phyloP scores from a whole-genome alignment of 106 monocot genomes.

The Dendrobium officinale region DNA sequence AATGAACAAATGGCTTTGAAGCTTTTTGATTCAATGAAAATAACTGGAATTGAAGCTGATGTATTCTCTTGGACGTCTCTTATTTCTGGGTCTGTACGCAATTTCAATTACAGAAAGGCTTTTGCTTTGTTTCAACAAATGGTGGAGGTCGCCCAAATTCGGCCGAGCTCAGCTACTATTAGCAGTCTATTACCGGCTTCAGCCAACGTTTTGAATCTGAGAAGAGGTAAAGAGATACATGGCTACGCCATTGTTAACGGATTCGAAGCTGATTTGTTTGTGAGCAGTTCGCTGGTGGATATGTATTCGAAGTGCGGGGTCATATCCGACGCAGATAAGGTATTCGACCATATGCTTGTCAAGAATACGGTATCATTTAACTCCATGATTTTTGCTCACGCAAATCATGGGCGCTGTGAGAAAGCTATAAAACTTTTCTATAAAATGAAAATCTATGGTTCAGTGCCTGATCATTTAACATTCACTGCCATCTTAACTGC shows the following conservation, averaged over 20 bases:
- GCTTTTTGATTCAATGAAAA: conserved; percentile 25
- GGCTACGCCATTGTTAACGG: conserved; percentile 26
- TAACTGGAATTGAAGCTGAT: conserved; percentile 34
- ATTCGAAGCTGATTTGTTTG: conserved; percentile 25
- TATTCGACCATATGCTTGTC: conserved; percentile 28
- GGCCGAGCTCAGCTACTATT: conserved; percentile 47
- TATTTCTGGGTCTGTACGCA: conserved; percentile 29
- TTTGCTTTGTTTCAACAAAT: conserved; percentile 34
- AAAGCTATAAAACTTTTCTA: conserved; percentile 33
- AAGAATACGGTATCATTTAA: conserved; percentile 43
- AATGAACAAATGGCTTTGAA: conserved; percentile 18
- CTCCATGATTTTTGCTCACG: conserved; percentile 49
- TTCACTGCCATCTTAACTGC: conserved; percentile 52
- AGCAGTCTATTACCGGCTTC: conserved; percentile 40
- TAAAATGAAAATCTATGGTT: conserved; percentile 16
- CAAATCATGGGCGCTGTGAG: conserved; percentile 37
- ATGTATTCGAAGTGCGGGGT: conserved; percentile 61
- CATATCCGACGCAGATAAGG: conserved; percentile 25
- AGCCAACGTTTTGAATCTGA: conserved; percentile 33
- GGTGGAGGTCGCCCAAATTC: conserved; percentile 16
- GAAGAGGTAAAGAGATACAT: conserved; percentile 39
- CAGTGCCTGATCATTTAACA: conserved; percentile 37
- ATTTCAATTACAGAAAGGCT: conserved; percentile 30
- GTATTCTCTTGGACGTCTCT: conserved; percentile 56
- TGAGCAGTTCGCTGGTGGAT: conserved; percentile 40